phyloP scores from a whole-genome alignment of 1,284 basidiomycete species.

The Trichosporon coremiiforme region DNA sequence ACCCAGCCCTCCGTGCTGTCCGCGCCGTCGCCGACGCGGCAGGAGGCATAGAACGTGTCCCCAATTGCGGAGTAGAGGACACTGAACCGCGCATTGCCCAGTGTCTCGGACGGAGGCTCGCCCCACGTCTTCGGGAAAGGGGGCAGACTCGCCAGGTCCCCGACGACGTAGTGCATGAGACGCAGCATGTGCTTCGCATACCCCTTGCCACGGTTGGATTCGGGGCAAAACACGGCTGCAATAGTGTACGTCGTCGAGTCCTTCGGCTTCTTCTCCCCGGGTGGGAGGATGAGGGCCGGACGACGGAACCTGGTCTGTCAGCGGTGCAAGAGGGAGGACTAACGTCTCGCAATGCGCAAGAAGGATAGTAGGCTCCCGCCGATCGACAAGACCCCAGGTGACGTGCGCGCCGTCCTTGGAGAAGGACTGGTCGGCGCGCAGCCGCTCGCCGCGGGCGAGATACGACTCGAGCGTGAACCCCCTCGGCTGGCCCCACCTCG shows the following conservation, averaged over 20 bases:
- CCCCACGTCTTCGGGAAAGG: slow-evolving; percentile 38
- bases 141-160: slow-evolving; percentile 25
- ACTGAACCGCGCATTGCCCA: slow-evolving; percentile 31
- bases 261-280: slow-evolving; percentile 27
- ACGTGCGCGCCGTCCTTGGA: slow-evolving; percentile 17
- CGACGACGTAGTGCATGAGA: slow-evolving; percentile 42
- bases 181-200: slow-evolving; percentile 44
- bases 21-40: slow-evolving; percentile 26
- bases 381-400: slow-evolving; percentile 37
- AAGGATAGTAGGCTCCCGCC: slow-evolving; percentile 31
- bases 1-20: slow-evolving; percentile 24
- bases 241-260: slow-evolving; percentile 40
- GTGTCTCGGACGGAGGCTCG: slow-evolving; percentile 24
- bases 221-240: slow-evolving; percentile 43
- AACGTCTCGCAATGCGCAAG: slow-evolving; percentile 22
- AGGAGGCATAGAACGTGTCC: slow-evolving; percentile 39
- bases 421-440: slow-evolving; percentile 21
- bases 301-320: slow-evolving; percentile 33
- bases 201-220: slow-evolving; percentile 39
- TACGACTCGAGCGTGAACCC: slow-evolving; percentile 14
- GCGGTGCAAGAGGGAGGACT: neutral
- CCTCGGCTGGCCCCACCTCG: slow-evolving; percentile 23
- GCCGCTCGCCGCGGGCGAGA: slow-evolving; percentile 6
- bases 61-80: slow-evolving; percentile 48
- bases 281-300: slow-evolving; percentile 27